Conservation (phyloP, 176 grass and related monocot genomes). For the Musa beccarii region DNA sequence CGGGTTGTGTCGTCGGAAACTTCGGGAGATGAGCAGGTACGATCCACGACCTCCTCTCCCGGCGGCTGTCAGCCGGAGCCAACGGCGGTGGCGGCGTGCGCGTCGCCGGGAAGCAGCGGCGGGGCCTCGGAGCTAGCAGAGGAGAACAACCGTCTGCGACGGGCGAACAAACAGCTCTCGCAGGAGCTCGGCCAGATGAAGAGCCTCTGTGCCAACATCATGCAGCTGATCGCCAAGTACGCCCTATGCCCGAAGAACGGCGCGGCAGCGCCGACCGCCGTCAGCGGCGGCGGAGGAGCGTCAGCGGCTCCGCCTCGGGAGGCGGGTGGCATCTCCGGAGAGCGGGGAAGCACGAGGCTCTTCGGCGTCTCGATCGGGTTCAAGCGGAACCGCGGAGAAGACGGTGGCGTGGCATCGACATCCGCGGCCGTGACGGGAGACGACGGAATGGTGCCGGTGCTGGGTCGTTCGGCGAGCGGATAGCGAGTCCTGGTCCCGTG, state of each 20-base stretch:
- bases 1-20: not conserved
- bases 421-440: not conserved
- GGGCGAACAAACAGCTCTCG: slow-evolving; percentile 11
- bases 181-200: slow-evolving; percentile 8
- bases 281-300: not conserved
- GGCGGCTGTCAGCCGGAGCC: not conserved
- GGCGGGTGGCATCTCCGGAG: too few relatives aligned
- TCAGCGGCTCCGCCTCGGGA: not conserved
- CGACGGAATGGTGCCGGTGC: not conserved
- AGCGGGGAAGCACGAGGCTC: slow-evolving; percentile 24
- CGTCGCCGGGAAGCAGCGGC: not conserved
- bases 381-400: slow-evolving; percentile 23
- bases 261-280: not conserved
- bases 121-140: not conserved
- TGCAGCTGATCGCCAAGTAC: slow-evolving; percentile 41
- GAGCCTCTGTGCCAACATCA: slow-evolving; percentile 10
- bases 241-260: slow-evolving; percentile 5
- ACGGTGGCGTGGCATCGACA: not conserved
- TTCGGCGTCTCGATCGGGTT: slow-evolving; percentile 58
- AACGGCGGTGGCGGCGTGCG: too few relatives aligned
- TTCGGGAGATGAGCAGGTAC: slow-evolving; percentile 9
- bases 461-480: too few relatives aligned
- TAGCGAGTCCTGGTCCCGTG: too few relatives aligned
- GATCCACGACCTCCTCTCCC: not conserved
- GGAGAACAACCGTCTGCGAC: slow-evolving; percentile 12